These are phyloP conservation scores for Trichophyton benhamiae DNA, from an alignment of 2,329 filamentous ascomycete genomes.

Conservation along the genomic window DNA sequence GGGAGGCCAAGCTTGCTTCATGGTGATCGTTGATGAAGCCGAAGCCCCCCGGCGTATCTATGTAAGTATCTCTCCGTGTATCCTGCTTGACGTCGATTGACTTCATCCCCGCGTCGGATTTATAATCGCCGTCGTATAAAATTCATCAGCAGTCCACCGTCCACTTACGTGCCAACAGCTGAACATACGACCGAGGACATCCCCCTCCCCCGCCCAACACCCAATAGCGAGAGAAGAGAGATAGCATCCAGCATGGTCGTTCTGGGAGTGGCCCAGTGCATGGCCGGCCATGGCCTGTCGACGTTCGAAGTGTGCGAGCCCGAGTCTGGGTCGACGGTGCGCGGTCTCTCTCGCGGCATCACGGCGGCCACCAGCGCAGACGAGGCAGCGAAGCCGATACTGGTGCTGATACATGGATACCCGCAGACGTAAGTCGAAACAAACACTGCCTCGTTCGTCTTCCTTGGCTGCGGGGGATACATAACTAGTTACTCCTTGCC, in stretches of 20 bases:
- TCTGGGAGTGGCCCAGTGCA: conserved; percentile 6
- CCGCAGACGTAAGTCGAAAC: conserved; percentile 10
- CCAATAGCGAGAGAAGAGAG: no score
- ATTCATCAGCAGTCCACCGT: no score
- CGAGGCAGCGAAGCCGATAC: conserved; percentile 2
- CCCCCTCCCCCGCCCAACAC: no score
- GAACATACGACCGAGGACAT: no score
- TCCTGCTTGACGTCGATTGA: no score
- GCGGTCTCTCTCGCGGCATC: conserved; percentile 8
- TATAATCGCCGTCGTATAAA: background rate
- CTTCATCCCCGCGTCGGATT: background rate
- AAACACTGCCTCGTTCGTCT: background rate
- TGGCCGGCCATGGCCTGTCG: conserved; percentile 5
- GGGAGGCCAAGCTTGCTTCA: no score
- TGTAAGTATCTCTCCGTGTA: no score
- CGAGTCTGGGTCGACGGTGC: conserved; percentile 5
- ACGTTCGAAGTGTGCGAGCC: conserved; percentile 7
- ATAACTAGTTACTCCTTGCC: no score
- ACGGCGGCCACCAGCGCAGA: background rate
- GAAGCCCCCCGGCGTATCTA: no score
- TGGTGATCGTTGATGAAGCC: no score
- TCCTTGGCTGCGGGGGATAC: background rate
- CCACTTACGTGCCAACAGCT: no score
- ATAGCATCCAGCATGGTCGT: conserved; percentile 7
- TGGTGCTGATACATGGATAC: conserved; percentile 12